Evolutionary conservation across 2,329 filamentous ascomycete species (phyloP), one percentile per base, ranked within the genome.

Genomic region (Sporothrix variecibatus): DNA sequence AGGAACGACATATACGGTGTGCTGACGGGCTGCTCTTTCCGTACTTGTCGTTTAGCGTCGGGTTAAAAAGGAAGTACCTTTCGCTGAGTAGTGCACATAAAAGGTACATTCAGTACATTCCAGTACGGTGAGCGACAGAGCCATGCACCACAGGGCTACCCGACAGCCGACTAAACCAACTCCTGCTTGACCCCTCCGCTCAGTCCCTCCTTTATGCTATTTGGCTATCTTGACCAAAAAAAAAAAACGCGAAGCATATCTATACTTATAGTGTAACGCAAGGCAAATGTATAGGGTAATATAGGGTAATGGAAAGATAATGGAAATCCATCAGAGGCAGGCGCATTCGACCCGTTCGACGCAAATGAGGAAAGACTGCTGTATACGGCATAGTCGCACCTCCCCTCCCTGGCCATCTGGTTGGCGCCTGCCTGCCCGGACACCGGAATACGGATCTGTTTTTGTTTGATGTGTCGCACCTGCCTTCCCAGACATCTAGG

Each of bases 301-400:
- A 72, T 72, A 71, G 73, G 73, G 73, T 74, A 74, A 74, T 72
- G 62, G 69, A 74, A 72, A 68, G 73, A 72, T 74, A 74, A 74
- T 74, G 62, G 60, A 74, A 68, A 74, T 72, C 72, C 58, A 56
- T 71, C 67, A 46, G 56, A 70, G 72, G 72, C 72, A 65, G 67
- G 67, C 58, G 46, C 58, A 28, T 26, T 64, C 43, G 43, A 49
- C 43, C 43, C 43, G 11, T 49, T 20, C 17, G 64, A 71, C 65
- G 60, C 71, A 68, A 72, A 69, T 53, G 68, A 71, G 73, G 73
- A 71, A 74, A 74, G 58, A 69, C 69, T 74, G 69, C 73, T 72
- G 62, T 26, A 72, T 62, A 31, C 40, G 73, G 73, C 28, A 60
- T 71, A 56, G 73, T 43, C 12, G 40, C 8, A 49, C 43, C 17